phyloP scores from a whole-genome alignment of 306 rosid genomes.

The Acacia confusa region DNA sequence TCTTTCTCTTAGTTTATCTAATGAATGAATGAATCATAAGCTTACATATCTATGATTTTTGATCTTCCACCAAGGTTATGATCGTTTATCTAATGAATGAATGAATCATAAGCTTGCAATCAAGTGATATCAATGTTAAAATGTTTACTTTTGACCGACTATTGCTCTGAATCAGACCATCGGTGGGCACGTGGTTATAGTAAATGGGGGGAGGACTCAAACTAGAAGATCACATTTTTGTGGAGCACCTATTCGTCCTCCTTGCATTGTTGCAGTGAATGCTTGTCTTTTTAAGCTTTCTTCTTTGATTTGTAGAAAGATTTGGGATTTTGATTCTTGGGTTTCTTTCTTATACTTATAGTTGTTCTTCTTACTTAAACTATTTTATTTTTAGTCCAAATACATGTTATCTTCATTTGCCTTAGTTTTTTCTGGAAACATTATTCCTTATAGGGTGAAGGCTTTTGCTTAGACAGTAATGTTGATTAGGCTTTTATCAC shows the following conservation, averaged over 20 bases:
- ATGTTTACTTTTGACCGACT: slow-evolving; percentile 29
- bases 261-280: not conserved
- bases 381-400: not conserved
- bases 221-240: slow-evolving; percentile 66
- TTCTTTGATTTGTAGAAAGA: not conserved
- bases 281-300: not conserved
- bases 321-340: not conserved
- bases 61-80: no score
- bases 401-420: not conserved
- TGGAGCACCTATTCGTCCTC: slow-evolving; percentile 53
- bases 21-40: not conserved
- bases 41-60: not conserved
- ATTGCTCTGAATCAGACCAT: slow-evolving; percentile 61
- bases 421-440: not conserved
- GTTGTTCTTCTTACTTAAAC: not conserved
- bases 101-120: no score
- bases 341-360: no score
- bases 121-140: slow-evolving; percentile 16
- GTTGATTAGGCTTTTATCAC: not conserved
- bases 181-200: slow-evolving; percentile 78
- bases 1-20: not conserved
- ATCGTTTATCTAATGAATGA: no score
- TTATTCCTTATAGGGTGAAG: not conserved
- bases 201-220: slow-evolving; percentile 75
- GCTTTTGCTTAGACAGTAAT: not conserved